Conservation (phyloP, 2,329 filamentous ascomycete species). For the Acarospora socialis region DNA sequence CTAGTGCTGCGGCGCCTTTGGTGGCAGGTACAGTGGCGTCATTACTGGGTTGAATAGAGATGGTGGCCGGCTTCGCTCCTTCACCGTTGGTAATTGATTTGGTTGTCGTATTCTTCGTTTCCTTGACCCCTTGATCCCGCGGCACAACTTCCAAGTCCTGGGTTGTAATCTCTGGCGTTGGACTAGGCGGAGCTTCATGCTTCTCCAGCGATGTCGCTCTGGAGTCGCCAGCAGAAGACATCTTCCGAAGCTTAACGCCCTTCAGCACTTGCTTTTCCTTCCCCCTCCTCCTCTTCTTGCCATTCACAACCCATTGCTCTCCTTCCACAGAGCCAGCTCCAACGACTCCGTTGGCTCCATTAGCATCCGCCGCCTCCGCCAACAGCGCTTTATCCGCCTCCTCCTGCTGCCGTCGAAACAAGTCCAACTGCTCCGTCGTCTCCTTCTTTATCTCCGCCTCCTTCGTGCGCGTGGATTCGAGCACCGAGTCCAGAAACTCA, state of each 20-base stretch:
- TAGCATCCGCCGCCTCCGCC: slow-evolving; percentile 15
- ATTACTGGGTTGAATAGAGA: too few relatives aligned
- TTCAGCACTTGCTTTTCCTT: slow-evolving; percentile 28
- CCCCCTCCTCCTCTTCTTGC: slow-evolving; percentile 39
- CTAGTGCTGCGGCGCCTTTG: slow-evolving; percentile 1
- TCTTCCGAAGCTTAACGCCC: slow-evolving; percentile 29
- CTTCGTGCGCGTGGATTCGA: slow-evolving; percentile 41
- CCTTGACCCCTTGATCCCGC: neutral
- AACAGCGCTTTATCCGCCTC: slow-evolving; percentile 39
- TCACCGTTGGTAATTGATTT: too few relatives aligned
- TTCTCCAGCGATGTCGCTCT: neutral
- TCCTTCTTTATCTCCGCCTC: slow-evolving; percentile 44
- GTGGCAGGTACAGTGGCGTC: neutral
- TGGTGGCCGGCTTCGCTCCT: too few relatives aligned
- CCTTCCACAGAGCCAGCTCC: slow-evolving; percentile 15
- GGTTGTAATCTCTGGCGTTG: neutral
- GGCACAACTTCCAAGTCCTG: too few relatives aligned
- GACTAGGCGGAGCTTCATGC: neutral
- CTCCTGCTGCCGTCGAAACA: slow-evolving; percentile 45
- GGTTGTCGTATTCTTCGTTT: neutral
- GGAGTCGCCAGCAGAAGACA: slow-evolving; percentile 18
- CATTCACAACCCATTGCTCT: slow-evolving; percentile 33
- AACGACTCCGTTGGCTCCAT: slow-evolving; percentile 3
- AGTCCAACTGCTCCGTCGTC: slow-evolving; percentile 43
- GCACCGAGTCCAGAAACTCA: slow-evolving; percentile 40